phyloP scores from a whole-genome alignment of 2,329 filamentous ascomycete genomes.

The Fusarium sororula region DNA sequence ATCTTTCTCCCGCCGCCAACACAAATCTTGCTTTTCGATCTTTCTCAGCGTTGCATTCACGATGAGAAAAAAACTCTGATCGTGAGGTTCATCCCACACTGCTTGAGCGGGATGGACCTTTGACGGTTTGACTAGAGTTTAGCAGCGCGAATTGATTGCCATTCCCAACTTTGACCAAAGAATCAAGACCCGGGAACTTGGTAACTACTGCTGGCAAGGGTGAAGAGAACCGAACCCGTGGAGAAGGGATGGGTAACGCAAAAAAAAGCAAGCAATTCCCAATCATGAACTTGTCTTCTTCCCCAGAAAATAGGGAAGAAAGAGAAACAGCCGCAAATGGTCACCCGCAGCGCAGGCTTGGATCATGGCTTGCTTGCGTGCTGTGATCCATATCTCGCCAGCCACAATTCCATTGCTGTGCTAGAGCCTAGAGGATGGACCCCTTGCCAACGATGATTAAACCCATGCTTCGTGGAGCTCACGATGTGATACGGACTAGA shows the following conservation, averaged over 20 bases:
- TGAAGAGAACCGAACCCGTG: conserved; percentile 8
- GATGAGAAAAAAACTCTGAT: conserved; percentile 1
- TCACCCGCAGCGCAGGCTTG: conserved; percentile 14
- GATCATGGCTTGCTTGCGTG: conserved; percentile 24
- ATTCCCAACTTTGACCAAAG: not conserved
- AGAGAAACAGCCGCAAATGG: conserved; percentile 13
- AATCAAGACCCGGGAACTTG: conserved; percentile 24
- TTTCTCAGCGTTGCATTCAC: conserved; percentile 15
- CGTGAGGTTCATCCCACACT: not conserved
- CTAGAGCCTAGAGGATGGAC: conserved; percentile 8
- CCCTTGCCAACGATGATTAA: conserved; percentile 23
- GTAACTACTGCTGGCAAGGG: conserved; percentile 28
- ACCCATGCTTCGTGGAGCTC: conserved; percentile 25
- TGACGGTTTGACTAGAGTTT: not conserved
- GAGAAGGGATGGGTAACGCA: conserved; percentile 1
- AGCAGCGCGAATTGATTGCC: not conserved
- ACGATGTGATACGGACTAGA: not conserved
- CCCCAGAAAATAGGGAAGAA: conserved; percentile 34
- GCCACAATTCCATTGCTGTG: conserved; percentile 38
- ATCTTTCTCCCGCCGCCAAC: conserved; percentile 17
- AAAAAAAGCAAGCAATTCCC: conserved; percentile 33
- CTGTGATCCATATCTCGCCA: conserved; percentile 30
- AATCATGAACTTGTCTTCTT: conserved; percentile 5
- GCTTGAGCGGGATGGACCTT: not conserved
- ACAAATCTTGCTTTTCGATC: conserved; percentile 5